Evolutionary conservation across 2,329 filamentous ascomycete species (phyloP).

Genomic region (Tolypocladium nubicola): DNA sequence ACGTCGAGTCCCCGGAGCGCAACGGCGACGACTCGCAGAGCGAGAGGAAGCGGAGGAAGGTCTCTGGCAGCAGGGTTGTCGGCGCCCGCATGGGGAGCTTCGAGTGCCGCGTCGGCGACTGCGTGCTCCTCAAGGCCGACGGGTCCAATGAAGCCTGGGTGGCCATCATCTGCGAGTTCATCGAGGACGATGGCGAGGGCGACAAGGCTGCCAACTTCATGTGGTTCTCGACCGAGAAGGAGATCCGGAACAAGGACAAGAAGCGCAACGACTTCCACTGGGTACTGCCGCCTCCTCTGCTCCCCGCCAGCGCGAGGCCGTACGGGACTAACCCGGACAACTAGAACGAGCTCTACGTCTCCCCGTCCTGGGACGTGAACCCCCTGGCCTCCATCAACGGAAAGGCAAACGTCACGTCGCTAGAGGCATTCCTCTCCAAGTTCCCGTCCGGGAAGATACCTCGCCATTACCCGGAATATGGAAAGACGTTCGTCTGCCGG

Average conservation of each 20-base stretch:
- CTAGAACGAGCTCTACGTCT: constrained; percentile 86
- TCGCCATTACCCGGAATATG: constrained; percentile 60
- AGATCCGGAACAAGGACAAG: constrained; percentile 74
- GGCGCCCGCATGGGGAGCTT: constrained; percentile 78
- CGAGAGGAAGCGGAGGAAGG: constrained; percentile 24
- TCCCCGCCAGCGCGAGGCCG: neutral
- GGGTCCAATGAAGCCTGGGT: constrained; percentile 85
- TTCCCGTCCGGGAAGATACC: constrained; percentile 71
- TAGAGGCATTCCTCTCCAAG: constrained; percentile 50
- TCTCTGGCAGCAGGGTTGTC: constrained; percentile 45
- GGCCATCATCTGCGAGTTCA: constrained; percentile 75
- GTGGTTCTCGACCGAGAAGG: constrained; percentile 91
- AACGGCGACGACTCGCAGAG: constrained; percentile 14
- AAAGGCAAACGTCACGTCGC: constrained; percentile 71
- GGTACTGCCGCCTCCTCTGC: constrained; percentile 25
- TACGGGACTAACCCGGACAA: neutral
- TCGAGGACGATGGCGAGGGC: constrained; percentile 53
- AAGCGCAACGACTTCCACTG: constrained; percentile 71
- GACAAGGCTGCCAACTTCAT: constrained; percentile 79
- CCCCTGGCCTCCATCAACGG: constrained; percentile 83
- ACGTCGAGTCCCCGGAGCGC: constrained; percentile 19
- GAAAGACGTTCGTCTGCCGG: constrained; percentile 83
- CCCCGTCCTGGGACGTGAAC: constrained; percentile 77
- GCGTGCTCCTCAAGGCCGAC: constrained; percentile 78
- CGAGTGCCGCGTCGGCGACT: constrained; percentile 70